Evolutionary conservation across 2,329 filamentous ascomycete genomes (phyloP).

Genomic region (Sphaceloma murrayae): DNA sequence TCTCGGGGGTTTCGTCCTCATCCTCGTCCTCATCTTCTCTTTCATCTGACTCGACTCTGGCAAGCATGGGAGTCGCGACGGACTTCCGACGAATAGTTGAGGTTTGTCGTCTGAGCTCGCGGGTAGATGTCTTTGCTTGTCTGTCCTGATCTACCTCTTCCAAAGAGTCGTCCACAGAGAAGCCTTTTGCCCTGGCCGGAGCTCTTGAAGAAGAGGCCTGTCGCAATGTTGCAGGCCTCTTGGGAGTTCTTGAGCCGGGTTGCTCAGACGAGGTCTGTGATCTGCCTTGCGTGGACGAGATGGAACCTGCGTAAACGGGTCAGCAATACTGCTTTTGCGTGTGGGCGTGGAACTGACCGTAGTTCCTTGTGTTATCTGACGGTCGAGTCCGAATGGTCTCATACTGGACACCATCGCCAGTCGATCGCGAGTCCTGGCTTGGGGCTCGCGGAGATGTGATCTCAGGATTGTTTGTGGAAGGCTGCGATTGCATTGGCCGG

Average conservation of each 20-base stretch:
- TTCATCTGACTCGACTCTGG: conserved; percentile 41
- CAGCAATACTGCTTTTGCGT: background rate
- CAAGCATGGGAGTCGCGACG: conserved; percentile 36
- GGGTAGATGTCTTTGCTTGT: conserved; percentile 31
- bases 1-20: background rate
- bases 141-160: conserved; percentile 68
- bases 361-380: conserved; percentile 23
- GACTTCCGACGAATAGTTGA: conserved; percentile 44
- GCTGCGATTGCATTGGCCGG: conserved; percentile 4
- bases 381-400: conserved; percentile 13
- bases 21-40: conserved; percentile 34
- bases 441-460: conserved; percentile 3
- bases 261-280: background rate
- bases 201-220: conserved; percentile 64
- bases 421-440: conserved; percentile 6
- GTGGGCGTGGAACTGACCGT: conserved; percentile 25
- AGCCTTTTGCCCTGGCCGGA: conserved; percentile 73
- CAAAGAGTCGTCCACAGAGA: conserved; percentile 82
- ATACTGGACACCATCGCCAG: conserved; percentile 11
- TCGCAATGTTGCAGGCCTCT: conserved; percentile 64
- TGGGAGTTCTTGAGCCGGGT: conserved; percentile 36
- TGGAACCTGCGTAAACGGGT: conserved; percentile 6
- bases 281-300: conserved; percentile 12
- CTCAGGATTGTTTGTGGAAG: conserved; percentile 5
- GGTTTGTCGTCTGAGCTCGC: conserved; percentile 38